phyloP scores from a whole-genome alignment of 1,139 yeast genomes.

The Torulaspora pretoriensis region DNA sequence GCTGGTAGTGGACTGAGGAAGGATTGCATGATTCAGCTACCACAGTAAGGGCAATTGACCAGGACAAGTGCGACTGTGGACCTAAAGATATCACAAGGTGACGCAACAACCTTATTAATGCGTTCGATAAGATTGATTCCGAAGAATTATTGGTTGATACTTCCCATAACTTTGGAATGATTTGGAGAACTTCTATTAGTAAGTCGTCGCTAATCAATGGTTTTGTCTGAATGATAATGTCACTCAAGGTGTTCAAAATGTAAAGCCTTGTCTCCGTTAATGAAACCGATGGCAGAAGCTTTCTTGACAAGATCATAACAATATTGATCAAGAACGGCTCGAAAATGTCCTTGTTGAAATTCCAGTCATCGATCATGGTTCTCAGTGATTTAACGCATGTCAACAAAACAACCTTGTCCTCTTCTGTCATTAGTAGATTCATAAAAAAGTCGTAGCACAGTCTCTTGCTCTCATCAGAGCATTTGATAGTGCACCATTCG shows the following conservation, averaged over 20 bases:
- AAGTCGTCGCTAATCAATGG: constrained; percentile 53
- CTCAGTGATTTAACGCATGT: constrained; percentile 72
- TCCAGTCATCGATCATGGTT: constrained; percentile 79
- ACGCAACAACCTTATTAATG: constrained; percentile 65
- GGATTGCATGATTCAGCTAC: constrained; percentile 62
- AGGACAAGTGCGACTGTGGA: constrained; percentile 53
- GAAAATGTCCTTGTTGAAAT: constrained; percentile 64
- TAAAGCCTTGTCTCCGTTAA: constrained; percentile 72
- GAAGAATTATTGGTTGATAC: constrained; percentile 46
- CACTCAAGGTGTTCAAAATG: constrained; percentile 62
- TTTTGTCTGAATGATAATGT: constrained; percentile 59
- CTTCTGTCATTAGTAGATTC: constrained; percentile 38
- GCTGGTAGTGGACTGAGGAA: constrained; percentile 52
- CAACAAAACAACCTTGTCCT: constrained; percentile 71
- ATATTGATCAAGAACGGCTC: constrained; percentile 58
- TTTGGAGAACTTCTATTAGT: constrained; percentile 50
- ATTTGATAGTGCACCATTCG: constrained; percentile 75
- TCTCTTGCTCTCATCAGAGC: constrained; percentile 55
- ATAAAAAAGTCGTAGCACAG: constrained; percentile 55
- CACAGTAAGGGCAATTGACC: constrained; percentile 64
- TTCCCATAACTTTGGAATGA: constrained; percentile 77
- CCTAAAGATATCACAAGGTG: constrained; percentile 64
- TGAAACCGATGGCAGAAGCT: constrained; percentile 46
- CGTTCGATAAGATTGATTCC: constrained; percentile 65
- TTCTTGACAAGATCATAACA: constrained; percentile 45